Conservation (phyloP, 768 basidiomycete species). For the Boletus rex-veris region DNA sequence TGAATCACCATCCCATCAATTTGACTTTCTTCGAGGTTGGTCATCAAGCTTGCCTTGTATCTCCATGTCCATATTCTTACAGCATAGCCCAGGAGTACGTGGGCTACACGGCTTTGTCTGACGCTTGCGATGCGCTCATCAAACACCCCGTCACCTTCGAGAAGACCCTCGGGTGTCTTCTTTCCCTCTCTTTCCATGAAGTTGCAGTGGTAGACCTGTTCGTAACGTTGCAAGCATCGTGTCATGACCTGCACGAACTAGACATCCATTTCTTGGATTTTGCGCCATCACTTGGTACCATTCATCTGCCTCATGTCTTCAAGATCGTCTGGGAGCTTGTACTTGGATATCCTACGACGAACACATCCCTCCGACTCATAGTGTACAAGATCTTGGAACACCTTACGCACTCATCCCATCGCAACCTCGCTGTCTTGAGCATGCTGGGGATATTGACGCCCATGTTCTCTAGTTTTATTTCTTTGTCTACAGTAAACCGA, state of each 20-base stretch:
- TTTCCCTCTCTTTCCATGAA: slow-evolving; percentile 64
- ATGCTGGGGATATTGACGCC: slow-evolving; percentile 52
- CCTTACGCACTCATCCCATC: slow-evolving; percentile 56
- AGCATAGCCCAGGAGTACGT: slow-evolving; percentile 35
- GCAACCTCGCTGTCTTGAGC: slow-evolving; percentile 67
- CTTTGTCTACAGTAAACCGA: slow-evolving; percentile 19
- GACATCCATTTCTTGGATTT: slow-evolving; percentile 42
- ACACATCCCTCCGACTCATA: slow-evolving; percentile 46
- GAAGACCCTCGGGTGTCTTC: slow-evolving; percentile 61
- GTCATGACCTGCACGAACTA: slow-evolving; percentile 40
- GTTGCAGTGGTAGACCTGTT: slow-evolving; percentile 59
- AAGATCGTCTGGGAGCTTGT: slow-evolving; percentile 54
- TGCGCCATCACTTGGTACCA: slow-evolving; percentile 40
- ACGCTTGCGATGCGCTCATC: slow-evolving; percentile 55
- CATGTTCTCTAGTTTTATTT: slow-evolving; percentile 37
- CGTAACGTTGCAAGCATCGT: slow-evolving; percentile 34
- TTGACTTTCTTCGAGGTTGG: slow-evolving; percentile 65
- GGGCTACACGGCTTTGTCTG: slow-evolving; percentile 60
- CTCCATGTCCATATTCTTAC: slow-evolving; percentile 15
- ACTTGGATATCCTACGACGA: slow-evolving; percentile 33
- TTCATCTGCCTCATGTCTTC: slow-evolving; percentile 60
- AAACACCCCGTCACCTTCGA: slow-evolving; percentile 45
- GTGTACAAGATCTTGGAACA: slow-evolving; percentile 62
- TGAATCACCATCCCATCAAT: slow-evolving; percentile 55
- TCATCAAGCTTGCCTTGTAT: slow-evolving; percentile 21